Percentiles rank a stretch among this genome's conserved stretches.
These are phyloP conservation scores for Nicotiana knightiana DNA, from an alignment of 257 asterid genomes.

Conservation along the genomic window DNA sequence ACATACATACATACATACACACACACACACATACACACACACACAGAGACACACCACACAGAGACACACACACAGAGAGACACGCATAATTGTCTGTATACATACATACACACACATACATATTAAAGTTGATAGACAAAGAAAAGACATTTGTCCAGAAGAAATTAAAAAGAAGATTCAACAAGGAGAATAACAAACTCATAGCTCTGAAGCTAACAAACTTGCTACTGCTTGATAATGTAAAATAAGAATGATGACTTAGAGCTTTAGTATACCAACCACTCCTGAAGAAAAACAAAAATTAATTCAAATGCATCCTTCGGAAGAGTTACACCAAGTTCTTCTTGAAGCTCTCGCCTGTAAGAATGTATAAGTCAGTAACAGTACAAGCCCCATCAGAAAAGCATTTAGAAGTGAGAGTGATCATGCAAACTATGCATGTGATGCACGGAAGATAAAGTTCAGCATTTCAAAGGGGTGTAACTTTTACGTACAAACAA, in stretches of 20 bases:
- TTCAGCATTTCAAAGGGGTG: not conserved
- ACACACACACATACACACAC: too few relatives aligned
- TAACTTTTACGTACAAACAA: too few relatives aligned
- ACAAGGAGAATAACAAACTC: not conserved
- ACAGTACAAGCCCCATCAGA: slow-evolving; percentile 3
- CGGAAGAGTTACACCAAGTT: slow-evolving; percentile 86
- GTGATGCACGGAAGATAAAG: not conserved
- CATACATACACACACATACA: too few relatives aligned
- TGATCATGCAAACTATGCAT: not conserved
- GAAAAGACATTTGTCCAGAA: not conserved
- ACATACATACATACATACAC: too few relatives aligned
- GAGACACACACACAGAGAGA: too few relatives aligned
- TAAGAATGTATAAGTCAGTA: slow-evolving; percentile 20
- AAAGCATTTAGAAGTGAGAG: slow-evolving; percentile 10
- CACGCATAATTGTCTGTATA: too few relatives aligned
- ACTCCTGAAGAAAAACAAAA: slow-evolving; percentile 68
- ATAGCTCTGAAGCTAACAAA: not conserved
- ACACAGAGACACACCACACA: too few relatives aligned
- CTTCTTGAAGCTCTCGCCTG: slow-evolving; percentile 98
- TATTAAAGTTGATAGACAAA: not conserved
- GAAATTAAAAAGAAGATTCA: not conserved
- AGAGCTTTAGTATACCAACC: slow-evolving; percentile 46
- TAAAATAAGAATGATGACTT: not conserved
- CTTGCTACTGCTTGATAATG: not conserved
- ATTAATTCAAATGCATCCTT: slow-evolving; percentile 85